Percentiles rank a stretch among this genome's conserved stretches.
These are phyloP conservation scores for Epithele typhae DNA, from an alignment of 768 basidiomycete genomes.

Conservation along the genomic window DNA sequence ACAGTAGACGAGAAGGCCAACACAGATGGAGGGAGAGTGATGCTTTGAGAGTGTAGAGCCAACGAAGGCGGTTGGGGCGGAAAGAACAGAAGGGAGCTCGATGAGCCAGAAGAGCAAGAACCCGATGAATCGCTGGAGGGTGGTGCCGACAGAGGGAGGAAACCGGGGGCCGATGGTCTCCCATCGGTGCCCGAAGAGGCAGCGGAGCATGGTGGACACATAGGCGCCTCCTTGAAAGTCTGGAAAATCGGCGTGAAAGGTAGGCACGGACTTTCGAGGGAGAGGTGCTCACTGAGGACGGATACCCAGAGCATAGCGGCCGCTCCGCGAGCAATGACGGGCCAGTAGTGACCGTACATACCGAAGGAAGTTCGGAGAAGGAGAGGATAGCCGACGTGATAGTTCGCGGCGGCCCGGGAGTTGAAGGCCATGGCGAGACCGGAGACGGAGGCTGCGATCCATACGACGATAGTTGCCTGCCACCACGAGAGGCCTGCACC, in stretches of 20 bases:
- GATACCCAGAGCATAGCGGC: slow-evolving; percentile 18
- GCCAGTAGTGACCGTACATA: slow-evolving; percentile 19
- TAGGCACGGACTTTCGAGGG: too few relatives aligned
- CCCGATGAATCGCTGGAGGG: slow-evolving; percentile 15
- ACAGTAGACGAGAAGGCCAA: slow-evolving; percentile 16
- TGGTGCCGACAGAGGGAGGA: slow-evolving; percentile 12
- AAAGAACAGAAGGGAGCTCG: slow-evolving; percentile 17
- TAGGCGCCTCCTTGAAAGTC: slow-evolving; percentile 16
- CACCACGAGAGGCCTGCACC: slow-evolving; percentile 17
- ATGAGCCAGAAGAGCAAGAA: slow-evolving; percentile 17
- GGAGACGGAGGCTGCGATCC: slow-evolving; percentile 15
- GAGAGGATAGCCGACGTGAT: slow-evolving; percentile 18
- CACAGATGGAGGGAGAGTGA: slow-evolving; percentile 14
- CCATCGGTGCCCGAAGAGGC: slow-evolving; percentile 14
- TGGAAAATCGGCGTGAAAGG: neutral
- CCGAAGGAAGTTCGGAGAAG: slow-evolving; percentile 17
- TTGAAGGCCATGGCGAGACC: slow-evolving; percentile 17
- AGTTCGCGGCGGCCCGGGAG: slow-evolving; percentile 16
- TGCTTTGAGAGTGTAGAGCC: slow-evolving; percentile 18
- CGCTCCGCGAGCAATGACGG: slow-evolving; percentile 14
- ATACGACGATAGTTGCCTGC: slow-evolving; percentile 17
- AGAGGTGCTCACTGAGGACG: slow-evolving; percentile 6
- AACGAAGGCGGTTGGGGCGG: slow-evolving; percentile 10
- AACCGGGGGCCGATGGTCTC: slow-evolving; percentile 11
- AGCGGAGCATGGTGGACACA: slow-evolving; percentile 16